Percentiles rank a stretch among this genome's conserved stretches.
Evolutionary conservation across 352 stramenopile genomes (phyloP).

Genomic region (Pythium phragmiticola): DNA sequence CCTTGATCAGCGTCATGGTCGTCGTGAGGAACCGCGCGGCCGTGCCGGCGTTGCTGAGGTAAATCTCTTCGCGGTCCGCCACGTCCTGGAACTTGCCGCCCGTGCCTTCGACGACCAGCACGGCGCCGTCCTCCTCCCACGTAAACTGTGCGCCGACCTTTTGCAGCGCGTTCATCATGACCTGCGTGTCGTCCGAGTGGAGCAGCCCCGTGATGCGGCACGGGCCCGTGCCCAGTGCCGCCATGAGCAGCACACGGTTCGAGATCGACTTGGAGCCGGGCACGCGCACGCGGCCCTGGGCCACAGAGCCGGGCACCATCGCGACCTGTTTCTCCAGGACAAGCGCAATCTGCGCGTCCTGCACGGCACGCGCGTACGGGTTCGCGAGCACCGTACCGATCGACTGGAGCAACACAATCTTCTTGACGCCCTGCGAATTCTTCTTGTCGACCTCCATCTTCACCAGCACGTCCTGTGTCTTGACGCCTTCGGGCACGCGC

Average conservation of each 20-base stretch:
- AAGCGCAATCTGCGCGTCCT: constrained; percentile 72
- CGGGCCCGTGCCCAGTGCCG: constrained; percentile 86
- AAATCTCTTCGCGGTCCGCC: constrained; percentile 58
- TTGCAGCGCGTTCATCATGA: constrained; percentile 97
- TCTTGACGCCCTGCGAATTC: constrained; percentile 78
- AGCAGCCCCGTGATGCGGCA: constrained; percentile 91
- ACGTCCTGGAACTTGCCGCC: constrained; percentile 59
- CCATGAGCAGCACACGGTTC: constrained; percentile 96
- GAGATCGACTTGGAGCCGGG: constrained; percentile 98
- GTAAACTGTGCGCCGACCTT: constrained; percentile 86
- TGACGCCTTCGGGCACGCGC: constrained; percentile 53
- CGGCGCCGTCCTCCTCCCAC: constrained; percentile 73
- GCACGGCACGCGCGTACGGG: constrained; percentile 67
- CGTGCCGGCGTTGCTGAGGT: constrained; percentile 90
- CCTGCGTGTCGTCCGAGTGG: constrained; percentile 96
- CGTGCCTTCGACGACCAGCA: constrained; percentile 77
- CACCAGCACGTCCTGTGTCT: constrained; percentile 59
- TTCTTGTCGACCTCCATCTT: constrained; percentile 91
- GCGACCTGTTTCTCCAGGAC: constrained; percentile 75
- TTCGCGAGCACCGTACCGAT: constrained; percentile 71
- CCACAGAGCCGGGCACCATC: constrained; percentile 47
- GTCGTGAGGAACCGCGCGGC: constrained; percentile 95
- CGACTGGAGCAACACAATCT: constrained; percentile 72
- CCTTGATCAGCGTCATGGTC: constrained; percentile 73
- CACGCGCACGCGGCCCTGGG: constrained; percentile 76